These are phyloP conservation scores for Porpolomopsis calyptriformis DNA, from an alignment of 768 basidiomycete genomes.

Conservation along the genomic window DNA sequence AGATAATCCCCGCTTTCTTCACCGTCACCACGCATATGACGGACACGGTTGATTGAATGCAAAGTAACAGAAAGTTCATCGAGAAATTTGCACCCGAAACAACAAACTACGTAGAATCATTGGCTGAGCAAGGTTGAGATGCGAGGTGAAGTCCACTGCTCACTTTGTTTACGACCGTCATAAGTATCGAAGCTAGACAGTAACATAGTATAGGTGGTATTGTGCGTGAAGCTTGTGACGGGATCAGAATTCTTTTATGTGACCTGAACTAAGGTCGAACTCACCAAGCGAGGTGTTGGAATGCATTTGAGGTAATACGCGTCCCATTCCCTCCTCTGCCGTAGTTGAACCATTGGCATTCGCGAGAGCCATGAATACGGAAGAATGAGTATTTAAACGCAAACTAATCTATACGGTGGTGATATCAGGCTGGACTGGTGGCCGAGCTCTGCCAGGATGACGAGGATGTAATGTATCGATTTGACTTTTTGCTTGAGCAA, in stretches of 20 bases:
- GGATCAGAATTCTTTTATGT: background rate
- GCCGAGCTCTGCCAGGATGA: too few species aligned
- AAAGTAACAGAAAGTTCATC: conserved; percentile 93
- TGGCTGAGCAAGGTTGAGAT: background rate
- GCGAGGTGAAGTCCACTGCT: conserved; percentile 10
- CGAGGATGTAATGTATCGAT: too few species aligned
- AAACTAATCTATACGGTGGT: too few species aligned
- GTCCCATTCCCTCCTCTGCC: too few species aligned
- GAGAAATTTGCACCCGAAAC: conserved; percentile 89
- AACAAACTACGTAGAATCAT: conserved; percentile 52
- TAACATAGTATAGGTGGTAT: conserved; percentile 81
- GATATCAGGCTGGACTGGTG: too few species aligned
- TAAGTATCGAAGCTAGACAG: conserved; percentile 85
- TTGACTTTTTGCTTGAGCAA: too few species aligned
- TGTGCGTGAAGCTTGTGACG: conserved; percentile 18
- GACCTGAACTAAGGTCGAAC: too few species aligned
- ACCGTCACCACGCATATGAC: conserved; percentile 60
- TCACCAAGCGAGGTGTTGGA: too few species aligned
- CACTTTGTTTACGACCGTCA: conserved; percentile 97
- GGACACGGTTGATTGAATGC: conserved; percentile 86
- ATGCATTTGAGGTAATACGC: too few species aligned
- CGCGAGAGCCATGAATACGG: too few species aligned
- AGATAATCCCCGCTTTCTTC: conserved; percentile 70
- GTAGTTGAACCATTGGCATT: too few species aligned
- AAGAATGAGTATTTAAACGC: too few species aligned